These are phyloP conservation scores for Aureobasidium melanogenum DNA, from an alignment of 2,329 filamentous ascomycete genomes.

Conservation along the genomic window DNA sequence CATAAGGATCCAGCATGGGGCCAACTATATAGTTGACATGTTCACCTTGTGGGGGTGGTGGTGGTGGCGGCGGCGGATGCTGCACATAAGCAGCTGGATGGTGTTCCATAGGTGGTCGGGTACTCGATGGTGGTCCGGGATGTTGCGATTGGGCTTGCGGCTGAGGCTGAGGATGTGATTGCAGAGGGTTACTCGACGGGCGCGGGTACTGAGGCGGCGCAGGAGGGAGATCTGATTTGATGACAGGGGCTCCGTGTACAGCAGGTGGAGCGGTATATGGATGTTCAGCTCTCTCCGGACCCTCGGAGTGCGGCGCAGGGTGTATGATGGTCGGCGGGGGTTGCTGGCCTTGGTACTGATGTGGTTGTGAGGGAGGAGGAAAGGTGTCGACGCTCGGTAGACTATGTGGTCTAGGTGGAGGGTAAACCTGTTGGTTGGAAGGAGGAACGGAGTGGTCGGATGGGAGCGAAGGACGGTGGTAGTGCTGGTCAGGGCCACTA, in stretches of 20 bases:
- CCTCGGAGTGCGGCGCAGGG: conserved; percentile 17
- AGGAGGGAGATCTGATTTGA: conserved; percentile 17
- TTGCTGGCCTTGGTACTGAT: conserved; percentile 15
- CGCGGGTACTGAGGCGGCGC: conserved; percentile 18
- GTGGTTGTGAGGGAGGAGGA: conserved; percentile 13
- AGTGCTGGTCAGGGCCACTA: conserved; percentile 11
- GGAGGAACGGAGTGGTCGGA: background rate
- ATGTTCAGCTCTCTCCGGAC: conserved; percentile 20
- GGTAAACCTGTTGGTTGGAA: conserved; percentile 13
- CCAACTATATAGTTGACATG: background rate
- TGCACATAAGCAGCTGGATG: background rate
- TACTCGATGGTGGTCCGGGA: background rate
- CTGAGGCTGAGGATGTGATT: background rate
- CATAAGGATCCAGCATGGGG: conserved; percentile 21
- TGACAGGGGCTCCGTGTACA: conserved; percentile 28
- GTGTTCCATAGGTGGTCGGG: conserved; percentile 14
- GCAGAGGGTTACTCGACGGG: conserved; percentile 11
- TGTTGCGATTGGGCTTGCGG: background rate
- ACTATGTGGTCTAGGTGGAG: conserved; percentile 13
- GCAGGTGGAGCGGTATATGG: conserved; percentile 24
- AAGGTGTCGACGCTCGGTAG: conserved; percentile 3
- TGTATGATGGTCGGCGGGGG: conserved; percentile 13
- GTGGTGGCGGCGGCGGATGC: background rate
- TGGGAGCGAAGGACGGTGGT: conserved; percentile 9
- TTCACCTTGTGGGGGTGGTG: background rate